Base-by-base conservation (phyloP, 106 monocot genomes). In the Gastrodia elata region DNA sequence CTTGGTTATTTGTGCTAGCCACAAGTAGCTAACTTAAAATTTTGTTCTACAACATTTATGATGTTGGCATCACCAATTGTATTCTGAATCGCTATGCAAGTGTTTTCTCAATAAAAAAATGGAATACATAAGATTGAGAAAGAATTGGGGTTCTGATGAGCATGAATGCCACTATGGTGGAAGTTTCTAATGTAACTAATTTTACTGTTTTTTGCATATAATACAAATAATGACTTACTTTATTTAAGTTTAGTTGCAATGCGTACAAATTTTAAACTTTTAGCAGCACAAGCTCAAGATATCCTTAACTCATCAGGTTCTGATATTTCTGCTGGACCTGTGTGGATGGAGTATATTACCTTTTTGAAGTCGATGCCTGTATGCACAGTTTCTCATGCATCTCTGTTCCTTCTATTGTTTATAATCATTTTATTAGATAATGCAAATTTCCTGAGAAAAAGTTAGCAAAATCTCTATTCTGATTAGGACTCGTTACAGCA, bases 261-360 rank as follows among this genome's bases (percentile, higher is more conserved):
- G 13, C 32, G 27, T 32, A 9, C 32, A n/a, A 15, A 61, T n/a
- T 2, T 61, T 32, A 28, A 14, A 61, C 61, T 61, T 32, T 61
- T 70, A 43, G 18, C 27, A 34, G 71, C 22, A 26, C 59, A 20
- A 74, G 22, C 22, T 27, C 59, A 20, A 74, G 22, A 77, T 40
- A 71, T 28, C 64, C 58, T 65, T 18, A 68, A 61, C 10, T 73
- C 16, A 25, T 72, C 87, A 97, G 97, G 97, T 0, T 81, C 71
- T 80, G 97, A 97, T 73, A 87, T 93, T 76, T 80, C 86, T 57
- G 88, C 93, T 81, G 97, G 97, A 49, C 97, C 93, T 46, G 76
- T 93, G 37, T 97, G 97, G 97, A 82, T 97, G 86, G 97, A 97
- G 74, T 97, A 97, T 74, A 86, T 97, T 75, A 68, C 86, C 56